These are phyloP conservation scores for Auricularia sp. DNA, from an alignment of 768 basidiomycete species.

Conservation along the genomic window DNA sequence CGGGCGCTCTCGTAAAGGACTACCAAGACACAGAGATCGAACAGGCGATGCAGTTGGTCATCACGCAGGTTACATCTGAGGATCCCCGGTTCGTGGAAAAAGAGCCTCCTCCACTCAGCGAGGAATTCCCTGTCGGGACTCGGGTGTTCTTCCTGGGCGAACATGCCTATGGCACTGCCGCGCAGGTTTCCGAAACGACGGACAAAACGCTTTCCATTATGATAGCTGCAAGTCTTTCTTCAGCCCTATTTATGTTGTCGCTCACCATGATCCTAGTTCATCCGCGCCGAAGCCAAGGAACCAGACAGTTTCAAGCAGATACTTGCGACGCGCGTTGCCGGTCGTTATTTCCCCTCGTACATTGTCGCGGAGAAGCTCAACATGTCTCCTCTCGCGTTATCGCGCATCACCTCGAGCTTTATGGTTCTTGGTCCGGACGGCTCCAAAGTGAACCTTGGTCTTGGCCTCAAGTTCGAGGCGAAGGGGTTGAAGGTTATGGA, in stretches of 20 bases:
- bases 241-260: too few relatives aligned
- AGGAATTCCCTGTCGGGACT: conserved; percentile 84
- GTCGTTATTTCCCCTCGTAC: conserved; percentile 70
- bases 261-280: conserved; percentile 46
- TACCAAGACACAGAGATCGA: conserved; percentile 79
- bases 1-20: conserved; percentile 89
- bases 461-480: conserved; percentile 93
- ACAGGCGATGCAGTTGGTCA: conserved; percentile 78
- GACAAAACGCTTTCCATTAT: conserved; percentile 67
- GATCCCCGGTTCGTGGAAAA: conserved; percentile 82
- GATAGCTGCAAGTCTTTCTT: conserved; percentile 55
- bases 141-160: conserved; percentile 95
- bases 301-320: conserved; percentile 67
- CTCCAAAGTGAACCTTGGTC: conserved; percentile 79
- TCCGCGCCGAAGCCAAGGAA: conserved; percentile 73
- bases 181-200: conserved; percentile 70
- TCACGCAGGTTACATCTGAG: conserved; percentile 73
- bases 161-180: conserved; percentile 91
- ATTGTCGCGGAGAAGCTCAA: conserved; percentile 63
- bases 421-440: conserved; percentile 73
- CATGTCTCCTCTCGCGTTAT: conserved; percentile 69
- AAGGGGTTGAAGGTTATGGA: conserved; percentile 89
- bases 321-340: conserved; percentile 40
- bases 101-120: conserved; percentile 67
- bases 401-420: conserved; percentile 88